Percentiles rank a stretch among this genome's conserved stretches.
phyloP scores from a whole-genome alignment of 202 grass and related monocot species.

The Hordeum pubiflorum region DNA sequence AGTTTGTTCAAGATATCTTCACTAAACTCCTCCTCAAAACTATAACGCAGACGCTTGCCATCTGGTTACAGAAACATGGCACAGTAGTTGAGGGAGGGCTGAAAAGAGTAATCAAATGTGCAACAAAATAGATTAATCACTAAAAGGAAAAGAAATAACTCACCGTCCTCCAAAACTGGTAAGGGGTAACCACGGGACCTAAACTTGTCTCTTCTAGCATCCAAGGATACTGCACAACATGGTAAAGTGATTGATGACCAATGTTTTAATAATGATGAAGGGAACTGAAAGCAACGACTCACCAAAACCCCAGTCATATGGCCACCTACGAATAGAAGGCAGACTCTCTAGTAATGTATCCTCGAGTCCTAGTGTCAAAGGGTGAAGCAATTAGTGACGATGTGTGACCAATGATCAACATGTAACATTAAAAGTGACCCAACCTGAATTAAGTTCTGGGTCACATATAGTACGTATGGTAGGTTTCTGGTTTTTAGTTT shows the following conservation, averaged over 20 bases:
- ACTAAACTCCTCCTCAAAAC: neutral
- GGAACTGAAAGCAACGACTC: neutral
- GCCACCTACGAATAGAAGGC: neutral
- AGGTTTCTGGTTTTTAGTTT: neutral
- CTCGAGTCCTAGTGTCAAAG: neutral
- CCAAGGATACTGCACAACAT: neutral
- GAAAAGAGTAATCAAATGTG: neutral
- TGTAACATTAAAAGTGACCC: neutral
- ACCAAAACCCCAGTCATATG: neutral
- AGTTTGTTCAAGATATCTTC: neutral
- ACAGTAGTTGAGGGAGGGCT: neutral
- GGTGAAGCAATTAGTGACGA: neutral
- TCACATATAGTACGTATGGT: neutral
- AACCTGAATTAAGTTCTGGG: neutral
- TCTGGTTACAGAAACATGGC: neutral
- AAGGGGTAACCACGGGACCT: neutral
- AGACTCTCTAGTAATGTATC: neutral
- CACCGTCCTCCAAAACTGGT: neutral
- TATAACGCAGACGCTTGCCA: neutral
- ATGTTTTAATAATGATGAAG: neutral
- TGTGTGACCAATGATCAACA: neutral
- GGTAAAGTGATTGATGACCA: neutral
- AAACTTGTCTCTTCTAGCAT: neutral
- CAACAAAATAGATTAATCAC: neutral
- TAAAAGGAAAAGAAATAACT: neutral